Evolutionary conservation across 176 grass and related monocot species (phyloP), one percentile per base, ranked within the genome.

Genomic region (Aegilops tauschii): DNA sequence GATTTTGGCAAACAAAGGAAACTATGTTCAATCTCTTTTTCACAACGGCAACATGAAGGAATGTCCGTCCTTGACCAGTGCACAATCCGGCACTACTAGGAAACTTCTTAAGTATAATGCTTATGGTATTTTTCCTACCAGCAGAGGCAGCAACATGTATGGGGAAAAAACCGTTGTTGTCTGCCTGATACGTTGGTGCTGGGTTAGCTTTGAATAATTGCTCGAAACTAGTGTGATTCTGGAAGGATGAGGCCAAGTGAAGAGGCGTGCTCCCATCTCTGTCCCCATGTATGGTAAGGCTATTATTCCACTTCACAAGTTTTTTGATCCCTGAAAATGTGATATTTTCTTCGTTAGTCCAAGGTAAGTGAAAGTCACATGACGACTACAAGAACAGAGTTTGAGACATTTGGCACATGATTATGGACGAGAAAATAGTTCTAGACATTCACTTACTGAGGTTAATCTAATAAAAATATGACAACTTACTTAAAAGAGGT

Each of bases 41-140:
- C 47, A 34, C 47, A 18, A 56, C 17, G 1, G 74, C 74, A 1
- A 77, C 14, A 34, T 56, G 47, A 34, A 56, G 47, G 47, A 77
- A 77, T 10, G 74, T 56, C 28, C 17, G 9, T 31, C 74, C 74
- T 2, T 20, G 30, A 7, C 13, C 44, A 31, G 16, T 28, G 0
- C 73, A 25, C 45, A 76, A 11, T 9, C 42, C 45, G 0, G 74
- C 74, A 1, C 23, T n/a, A 0, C 10, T 4, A 3, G 69, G 69
- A 6, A 0, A 73, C 4, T 25, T 27, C 2, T 25, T 0, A 25
- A 73, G 37, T 1, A 73, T 3, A 4, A 7, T 44, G 37, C 0
- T 0, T 2, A 72, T 0, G 1, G 8, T 21, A 5, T 0, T 0
- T 7, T 3, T 1, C 0, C 10, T n/a, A 3, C 39, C 70, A 0